Base-by-base conservation (phyloP, 257 asterid genomes). In the Solanum rostratum region DNA sequence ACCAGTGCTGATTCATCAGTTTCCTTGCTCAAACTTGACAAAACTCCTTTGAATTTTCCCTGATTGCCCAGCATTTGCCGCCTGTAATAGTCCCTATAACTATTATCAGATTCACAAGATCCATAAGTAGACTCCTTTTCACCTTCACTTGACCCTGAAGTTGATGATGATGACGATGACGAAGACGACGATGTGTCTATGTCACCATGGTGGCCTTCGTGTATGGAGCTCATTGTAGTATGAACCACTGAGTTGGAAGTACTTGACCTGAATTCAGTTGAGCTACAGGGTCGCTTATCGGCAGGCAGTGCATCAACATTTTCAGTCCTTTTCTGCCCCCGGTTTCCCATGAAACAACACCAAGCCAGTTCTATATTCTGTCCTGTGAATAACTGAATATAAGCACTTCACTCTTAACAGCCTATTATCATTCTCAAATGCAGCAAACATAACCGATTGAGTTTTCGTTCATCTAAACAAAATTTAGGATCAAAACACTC, bases 271-370 rank as follows among this genome's bases (percentile, higher is more conserved):
- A 89, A 90, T 78, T 93, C 98, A 10, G 90, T 66, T 1, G 97
- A 94, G 87, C 90, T 96, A 88, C 99, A 96, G 2, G 97, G 93
- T 85, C 99, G 91, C 89, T 97, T 97, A 88, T 97, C 99, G 6
- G 98, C 97, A 1, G 99, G 99, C 88, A 95, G 89, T 87, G 85
- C 93, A 53, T 97, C 97, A 87, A 87, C 91, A 13, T 84, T 86
- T 59, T 97, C 99, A 62, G 90, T 87, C 86, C 99, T 91, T 84
- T 97, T 97, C 84, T 95, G 97, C 84, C 99, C 98, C 84, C 98
- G 93, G 89, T 86, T 94, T 76, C 89, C 92, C 99, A 97, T 97
- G 82, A 24, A 52, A 73, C 79, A 85, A 49, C 27, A 87, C 82
- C 82, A 76, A 76, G 82, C 82, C 82, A 76, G 82, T 27, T 76